These are phyloP conservation scores for Spergularia azorica DNA, from an alignment of 179 eudicot genomes.

Conservation along the genomic window DNA sequence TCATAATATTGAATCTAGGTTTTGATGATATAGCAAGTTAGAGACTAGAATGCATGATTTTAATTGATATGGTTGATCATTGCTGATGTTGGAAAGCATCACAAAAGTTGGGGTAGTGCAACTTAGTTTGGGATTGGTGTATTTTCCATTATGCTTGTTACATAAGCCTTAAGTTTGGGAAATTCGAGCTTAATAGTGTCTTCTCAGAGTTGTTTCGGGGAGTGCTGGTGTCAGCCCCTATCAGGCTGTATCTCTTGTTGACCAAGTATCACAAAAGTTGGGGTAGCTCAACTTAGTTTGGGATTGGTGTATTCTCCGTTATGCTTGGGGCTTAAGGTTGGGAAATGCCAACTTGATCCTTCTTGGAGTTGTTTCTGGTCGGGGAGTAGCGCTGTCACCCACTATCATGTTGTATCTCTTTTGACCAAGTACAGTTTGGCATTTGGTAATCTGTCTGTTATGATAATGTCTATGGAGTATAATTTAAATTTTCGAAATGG, in stretches of 20 bases:
- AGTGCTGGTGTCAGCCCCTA: not conserved
- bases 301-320: not conserved
- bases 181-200: conserved; percentile 10
- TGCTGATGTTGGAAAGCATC: not conserved
- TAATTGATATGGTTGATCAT: not conserved
- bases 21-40: not conserved
- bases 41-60: not conserved
- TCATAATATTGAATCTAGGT: not conserved
- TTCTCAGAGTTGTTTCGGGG: not conserved
- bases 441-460: not conserved
- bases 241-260: not conserved
- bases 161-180: not conserved
- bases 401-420: too few species aligned
- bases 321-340: not conserved
- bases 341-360: conserved; percentile 6
- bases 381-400: not conserved
- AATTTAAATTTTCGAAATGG: too few species aligned
- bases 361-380: not conserved
- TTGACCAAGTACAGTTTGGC: not conserved
- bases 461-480: too few species aligned
- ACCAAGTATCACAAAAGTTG: not conserved
- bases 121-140: not conserved
- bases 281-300: not conserved
- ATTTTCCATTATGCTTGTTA: conserved; percentile 1
- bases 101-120: not conserved